Conservation (phyloP, 805 yeast species). For the Pichia deserticola region DNA sequence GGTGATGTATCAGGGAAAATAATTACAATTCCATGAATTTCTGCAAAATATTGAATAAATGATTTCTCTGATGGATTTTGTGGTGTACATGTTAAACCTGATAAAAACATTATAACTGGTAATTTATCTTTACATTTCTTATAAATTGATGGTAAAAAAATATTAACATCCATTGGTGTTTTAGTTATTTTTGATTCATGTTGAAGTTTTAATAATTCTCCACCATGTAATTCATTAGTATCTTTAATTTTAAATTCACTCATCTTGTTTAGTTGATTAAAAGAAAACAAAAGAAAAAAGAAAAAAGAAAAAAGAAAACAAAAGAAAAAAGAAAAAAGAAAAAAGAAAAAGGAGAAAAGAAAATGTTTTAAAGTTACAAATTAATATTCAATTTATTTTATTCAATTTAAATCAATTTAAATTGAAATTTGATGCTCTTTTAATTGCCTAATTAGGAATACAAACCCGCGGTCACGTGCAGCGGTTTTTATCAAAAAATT, state of each 20-base stretch:
- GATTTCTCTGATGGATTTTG: conserved; percentile 93
- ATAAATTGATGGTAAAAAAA: conserved; percentile 64
- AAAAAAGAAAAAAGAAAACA: too few relatives aligned
- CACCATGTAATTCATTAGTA: conserved; percentile 61
- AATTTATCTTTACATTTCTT: conserved; percentile 31
- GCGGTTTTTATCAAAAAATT: too few relatives aligned
- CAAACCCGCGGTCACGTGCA: too few relatives aligned
- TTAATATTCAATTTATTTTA: too few relatives aligned
- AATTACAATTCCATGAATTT: conserved; percentile 74
- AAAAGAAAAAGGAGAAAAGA: too few relatives aligned
- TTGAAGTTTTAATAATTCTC: conserved; percentile 63
- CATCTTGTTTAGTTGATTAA: neutral
- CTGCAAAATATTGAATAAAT: conserved; percentile 72
- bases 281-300: too few relatives aligned
- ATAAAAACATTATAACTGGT: conserved; percentile 73
- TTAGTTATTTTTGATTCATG: conserved; percentile 62
- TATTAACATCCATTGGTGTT: conserved; percentile 76
- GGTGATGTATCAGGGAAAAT: conserved; percentile 98
- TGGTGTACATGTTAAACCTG: conserved; percentile 92
- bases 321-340: too few relatives aligned
- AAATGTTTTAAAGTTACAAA: too few relatives aligned
- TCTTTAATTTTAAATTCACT: conserved; percentile 38
- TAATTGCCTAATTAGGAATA: too few relatives aligned
- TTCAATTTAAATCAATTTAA: too few relatives aligned
- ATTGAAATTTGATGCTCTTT: too few relatives aligned